phyloP scores from a whole-genome alignment of 768 basidiomycete species.

The Serendipita indica region DNA sequence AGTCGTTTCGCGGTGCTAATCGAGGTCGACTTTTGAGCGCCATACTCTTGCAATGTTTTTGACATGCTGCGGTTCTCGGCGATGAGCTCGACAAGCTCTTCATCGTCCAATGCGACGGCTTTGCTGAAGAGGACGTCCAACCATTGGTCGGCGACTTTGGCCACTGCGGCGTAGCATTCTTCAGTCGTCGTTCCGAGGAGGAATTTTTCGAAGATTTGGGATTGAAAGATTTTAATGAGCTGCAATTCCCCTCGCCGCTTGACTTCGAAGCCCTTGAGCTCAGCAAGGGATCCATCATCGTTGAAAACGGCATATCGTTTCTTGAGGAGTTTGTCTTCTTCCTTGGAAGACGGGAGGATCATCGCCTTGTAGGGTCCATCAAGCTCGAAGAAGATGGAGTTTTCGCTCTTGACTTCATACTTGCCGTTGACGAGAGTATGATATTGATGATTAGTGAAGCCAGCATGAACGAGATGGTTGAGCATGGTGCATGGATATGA shows the following conservation, averaged over 20 bases:
- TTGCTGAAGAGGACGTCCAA: constrained; percentile 84
- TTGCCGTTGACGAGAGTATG: constrained; percentile 80
- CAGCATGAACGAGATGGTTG: constrained; percentile 89
- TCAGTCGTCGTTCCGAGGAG: constrained; percentile 82
- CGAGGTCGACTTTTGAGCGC: constrained; percentile 90
- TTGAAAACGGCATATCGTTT: constrained; percentile 99
- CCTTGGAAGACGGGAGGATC: constrained; percentile 97
- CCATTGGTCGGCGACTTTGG: constrained; percentile 90
- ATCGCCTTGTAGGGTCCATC: constrained; percentile 98
- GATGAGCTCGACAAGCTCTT: constrained; percentile 93
- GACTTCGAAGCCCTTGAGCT: constrained; percentile 97
- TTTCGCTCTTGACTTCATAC: constrained; percentile 80
- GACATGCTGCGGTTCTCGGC: constrained; percentile 98
- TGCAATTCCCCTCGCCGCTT: constrained; percentile 95
- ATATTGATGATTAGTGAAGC: constrained; percentile 97
- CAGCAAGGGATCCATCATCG: constrained; percentile 92
- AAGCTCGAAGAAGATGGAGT: constrained; percentile 98
- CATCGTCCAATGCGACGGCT: constrained; percentile 71
- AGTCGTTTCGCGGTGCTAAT: constrained; percentile 91
- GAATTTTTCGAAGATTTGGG: constrained; percentile 96
- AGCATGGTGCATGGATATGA: constrained; percentile 99
- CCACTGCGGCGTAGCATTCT: constrained; percentile 91
- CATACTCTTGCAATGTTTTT: constrained; percentile 91
- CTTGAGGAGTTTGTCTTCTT: constrained; percentile 96
- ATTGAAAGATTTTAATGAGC: constrained; percentile 98